Percentiles rank a stretch among this genome's conserved stretches.
Evolutionary conservation across 192 early-diverging fungal species (phyloP).

Genomic region (Podila clonocystis): DNA sequence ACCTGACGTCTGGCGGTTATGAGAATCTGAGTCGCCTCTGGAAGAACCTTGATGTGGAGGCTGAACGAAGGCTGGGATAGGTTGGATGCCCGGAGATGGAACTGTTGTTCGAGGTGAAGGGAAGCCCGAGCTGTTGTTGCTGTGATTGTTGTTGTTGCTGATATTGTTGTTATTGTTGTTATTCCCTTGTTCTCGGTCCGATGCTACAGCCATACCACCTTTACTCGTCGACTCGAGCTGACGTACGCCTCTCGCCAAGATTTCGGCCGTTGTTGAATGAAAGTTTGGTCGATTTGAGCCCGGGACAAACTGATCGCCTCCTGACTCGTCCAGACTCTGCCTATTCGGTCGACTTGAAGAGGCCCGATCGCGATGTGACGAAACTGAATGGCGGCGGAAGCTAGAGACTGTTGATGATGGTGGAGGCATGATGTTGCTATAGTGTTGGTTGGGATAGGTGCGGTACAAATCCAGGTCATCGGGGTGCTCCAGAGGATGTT

Average conservation of each 20-base stretch:
- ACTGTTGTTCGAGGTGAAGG: slow-evolving; percentile 38
- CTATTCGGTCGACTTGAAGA: slow-evolving; percentile 7
- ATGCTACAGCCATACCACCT: slow-evolving; percentile 12
- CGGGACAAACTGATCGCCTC: slow-evolving; percentile 46
- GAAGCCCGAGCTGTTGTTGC: slow-evolving; percentile 29
- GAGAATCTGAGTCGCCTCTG: slow-evolving; percentile 11
- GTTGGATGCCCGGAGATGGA: slow-evolving; percentile 21
- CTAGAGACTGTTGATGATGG: slow-evolving; percentile 36
- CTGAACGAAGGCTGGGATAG: slow-evolving; percentile 16
- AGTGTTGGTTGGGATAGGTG: background rate
- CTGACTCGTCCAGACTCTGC: slow-evolving; percentile 26
- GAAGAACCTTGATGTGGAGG: slow-evolving; percentile 13
- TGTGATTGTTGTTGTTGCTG: slow-evolving; percentile 1
- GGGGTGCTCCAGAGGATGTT: slow-evolving; percentile 35
- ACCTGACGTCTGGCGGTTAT: slow-evolving; percentile 22
- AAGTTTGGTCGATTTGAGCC: slow-evolving; percentile 15
- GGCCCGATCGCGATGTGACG: slow-evolving; percentile 26
- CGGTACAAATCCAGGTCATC: slow-evolving; percentile 5
- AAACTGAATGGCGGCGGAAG: slow-evolving; percentile 34
- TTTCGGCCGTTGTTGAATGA: slow-evolving; percentile 27
- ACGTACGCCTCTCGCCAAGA: slow-evolving; percentile 17
- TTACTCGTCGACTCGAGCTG: slow-evolving; percentile 18
- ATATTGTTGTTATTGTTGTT: background rate
- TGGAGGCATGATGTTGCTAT: slow-evolving; percentile 41
- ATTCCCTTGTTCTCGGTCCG: slow-evolving; percentile 13